Evolutionary conservation across 1,139 yeast genomes (phyloP), one percentile per base, ranked within the genome.

Genomic region (Yamadazyma friedrichii): DNA sequence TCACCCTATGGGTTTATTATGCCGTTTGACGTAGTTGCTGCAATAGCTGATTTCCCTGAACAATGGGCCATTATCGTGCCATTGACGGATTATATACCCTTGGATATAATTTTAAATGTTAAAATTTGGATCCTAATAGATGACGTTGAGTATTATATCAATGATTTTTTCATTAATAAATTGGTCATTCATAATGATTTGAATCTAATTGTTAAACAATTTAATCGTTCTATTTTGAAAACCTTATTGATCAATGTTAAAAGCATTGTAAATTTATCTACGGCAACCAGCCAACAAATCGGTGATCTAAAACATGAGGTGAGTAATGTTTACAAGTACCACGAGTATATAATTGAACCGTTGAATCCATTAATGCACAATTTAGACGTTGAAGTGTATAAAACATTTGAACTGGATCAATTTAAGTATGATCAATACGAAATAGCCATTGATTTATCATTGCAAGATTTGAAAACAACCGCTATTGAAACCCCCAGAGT

Each of bases 341-440:
- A 36, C 24, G 37, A 44, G 15, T 48, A 36, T 33, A 31, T 55
- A 2, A 53, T 56, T 9, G 62, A 60, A 15, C 97, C 96, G 0
- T 63, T 89, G 32, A 86, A 86, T 55, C 96, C 97, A 0, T 68
- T 84, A 38, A 58, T 69, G 4, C 73, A 74, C 36, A 65, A 83
- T 46, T 64, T 89, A 41, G 76, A 78, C 16, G 67, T 78, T 42
- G 65, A 68, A 16, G 78, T 86, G 0, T 89, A 89, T 54, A 72
- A 73, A 24, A 73, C 75, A 4, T 88, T 89, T 58, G 95, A 87
- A 55, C 65, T 70, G 36, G 97, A 89, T 58, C 53, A 58, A 0
- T 67, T 69, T 40, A 89, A 89, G 58, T 89, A 89, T 55, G 67
- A 71, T 6, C 74, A 73, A 46, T 89, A 89, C 55, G 82, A 75